Base-by-base conservation (phyloP, 1,284 basidiomycete species). In the Lignosus rhinocerotis region DNA sequence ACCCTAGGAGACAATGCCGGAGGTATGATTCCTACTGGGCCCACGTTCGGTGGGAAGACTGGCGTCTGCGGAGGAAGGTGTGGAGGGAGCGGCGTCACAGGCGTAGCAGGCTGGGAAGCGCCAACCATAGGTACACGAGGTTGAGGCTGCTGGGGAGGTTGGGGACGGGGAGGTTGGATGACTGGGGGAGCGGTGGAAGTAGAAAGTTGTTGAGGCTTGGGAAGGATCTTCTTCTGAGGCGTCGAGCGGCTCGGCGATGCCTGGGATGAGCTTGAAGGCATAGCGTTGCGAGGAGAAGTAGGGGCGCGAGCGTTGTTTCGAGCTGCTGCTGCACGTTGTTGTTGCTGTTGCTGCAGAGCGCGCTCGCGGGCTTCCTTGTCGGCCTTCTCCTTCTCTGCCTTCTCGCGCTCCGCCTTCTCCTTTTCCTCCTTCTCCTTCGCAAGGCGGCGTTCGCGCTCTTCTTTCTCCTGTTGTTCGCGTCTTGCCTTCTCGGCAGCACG, bases 371-470 rank as follows among this genome's bases (percentile, higher is more conserved):
- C 70, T 70, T 79, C 77, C 58, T 74, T 72, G 61, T 84, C 82
- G 63, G 69, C 79, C 72, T 60, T 78, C 65, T 74, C 80, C 69
- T 78, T 83, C 66, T 83, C 78, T 45, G 74, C 79, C 67, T 81
- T 81, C 73, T 89, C 90, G 70, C 80, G 86, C 53, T 81, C 81
- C 59, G 82, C 72, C 67, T 75, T 77, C 69, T 87, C 86, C 43
- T 78, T 79, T 63, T 89, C 88, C 49, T 79, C 80, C 53, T 80
- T 81, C 64, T 85, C 86, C 71, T 67, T 68, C 5, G 64, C 69
- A 47, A 67, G 59, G 64, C 75, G 77, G 62, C 75, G 76, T 67
- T 87, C 86, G 14, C 80, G 79, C 61, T 90, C 88, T 61, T 84
- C 85, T 71, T 82, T 85, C 70, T 87, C 85, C 63, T 83, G 80